Conservation (phyloP, 2,329 filamentous ascomycete species). For the Penicillium sp. region DNA sequence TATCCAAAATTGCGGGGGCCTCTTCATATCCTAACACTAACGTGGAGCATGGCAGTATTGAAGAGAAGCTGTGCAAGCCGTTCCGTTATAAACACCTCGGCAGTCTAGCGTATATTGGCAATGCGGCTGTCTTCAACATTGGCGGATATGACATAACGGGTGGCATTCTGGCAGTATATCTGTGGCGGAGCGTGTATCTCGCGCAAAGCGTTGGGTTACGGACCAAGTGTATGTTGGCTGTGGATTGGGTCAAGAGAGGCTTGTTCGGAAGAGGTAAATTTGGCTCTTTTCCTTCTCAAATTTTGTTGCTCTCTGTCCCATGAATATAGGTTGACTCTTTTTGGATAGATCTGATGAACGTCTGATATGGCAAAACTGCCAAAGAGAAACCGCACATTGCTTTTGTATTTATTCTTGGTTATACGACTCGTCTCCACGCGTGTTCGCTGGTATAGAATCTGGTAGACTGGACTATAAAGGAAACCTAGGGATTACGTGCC, state of each 20-base stretch:
- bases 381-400: too few species aligned
- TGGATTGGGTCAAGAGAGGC: constrained; percentile 97
- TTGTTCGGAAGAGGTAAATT: constrained; percentile 89
- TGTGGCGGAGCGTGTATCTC: constrained; percentile 96
- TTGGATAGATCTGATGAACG: too few species aligned
- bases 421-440: too few species aligned
- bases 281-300: background rate
- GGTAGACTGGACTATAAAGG: too few species aligned
- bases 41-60: constrained; percentile 83
- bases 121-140: constrained; percentile 92
- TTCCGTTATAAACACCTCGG: constrained; percentile 94
- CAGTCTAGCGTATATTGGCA: constrained; percentile 90
- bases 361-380: too few species aligned
- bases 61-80: constrained; percentile 87
- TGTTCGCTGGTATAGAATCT: too few species aligned
- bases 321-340: too few species aligned
- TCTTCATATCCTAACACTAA: constrained; percentile 75
- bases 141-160: constrained; percentile 76
- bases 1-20: constrained; percentile 83
- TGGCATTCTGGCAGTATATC: constrained; percentile 87
- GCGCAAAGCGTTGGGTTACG: constrained; percentile 93
- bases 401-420: too few species aligned
- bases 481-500: too few species aligned
- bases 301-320: too few species aligned
- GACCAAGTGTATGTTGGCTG: constrained; percentile 83